Evolutionary conservation across 306 rosid species (phyloP).

Genomic region (Rosa rugosa): DNA sequence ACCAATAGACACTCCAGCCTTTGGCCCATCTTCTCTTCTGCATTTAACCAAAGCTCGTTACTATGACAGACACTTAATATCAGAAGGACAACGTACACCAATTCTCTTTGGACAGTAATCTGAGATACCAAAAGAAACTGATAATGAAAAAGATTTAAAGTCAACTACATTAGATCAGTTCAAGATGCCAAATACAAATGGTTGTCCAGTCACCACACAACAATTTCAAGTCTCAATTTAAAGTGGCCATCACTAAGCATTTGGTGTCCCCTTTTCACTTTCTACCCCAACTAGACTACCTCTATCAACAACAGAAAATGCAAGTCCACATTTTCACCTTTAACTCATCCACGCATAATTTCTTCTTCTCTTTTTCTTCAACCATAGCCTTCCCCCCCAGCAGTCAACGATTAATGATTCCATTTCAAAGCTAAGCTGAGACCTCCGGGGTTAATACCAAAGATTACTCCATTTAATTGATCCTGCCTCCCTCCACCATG

Average conservation of each 20-base stretch:
- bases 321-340: constrained; percentile 1
- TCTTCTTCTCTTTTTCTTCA: neutral
- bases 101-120: constrained; percentile 6
- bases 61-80: constrained; percentile 18
- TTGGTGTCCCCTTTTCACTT: neutral
- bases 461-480: neutral
- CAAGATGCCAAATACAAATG: neutral
- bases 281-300: neutral
- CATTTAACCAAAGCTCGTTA: constrained; percentile 24
- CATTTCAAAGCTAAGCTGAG: neutral
- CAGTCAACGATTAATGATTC: neutral
- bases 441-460: neutral
- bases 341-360: neutral
- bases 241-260: constrained; percentile 1
- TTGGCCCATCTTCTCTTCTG: constrained; percentile 94
- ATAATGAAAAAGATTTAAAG: constrained; percentile 1
- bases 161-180: neutral
- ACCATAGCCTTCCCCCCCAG: neutral
- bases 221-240: neutral
- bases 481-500: constrained; percentile 9
- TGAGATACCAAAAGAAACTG: neutral
- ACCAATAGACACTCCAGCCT: constrained; percentile 62
- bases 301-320: neutral
- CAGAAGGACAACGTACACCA: constrained; percentile 10
- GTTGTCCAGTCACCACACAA: neutral